phyloP scores from a whole-genome alignment of 2,329 filamentous ascomycete species.

The Colletotrichum tamarilloi region DNA sequence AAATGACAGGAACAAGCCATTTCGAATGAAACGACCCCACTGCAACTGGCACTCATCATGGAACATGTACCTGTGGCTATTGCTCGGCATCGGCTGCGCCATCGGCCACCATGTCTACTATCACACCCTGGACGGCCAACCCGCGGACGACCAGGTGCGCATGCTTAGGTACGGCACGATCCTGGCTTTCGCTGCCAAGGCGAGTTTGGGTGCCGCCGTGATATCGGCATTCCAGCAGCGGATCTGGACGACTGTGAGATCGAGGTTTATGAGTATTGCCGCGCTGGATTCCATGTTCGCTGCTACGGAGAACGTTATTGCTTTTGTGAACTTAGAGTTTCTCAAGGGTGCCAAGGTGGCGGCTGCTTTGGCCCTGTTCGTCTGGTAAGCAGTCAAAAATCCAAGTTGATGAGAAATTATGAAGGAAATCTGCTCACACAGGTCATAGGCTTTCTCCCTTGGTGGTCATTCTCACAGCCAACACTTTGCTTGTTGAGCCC shows the following conservation, averaged over 20 bases:
- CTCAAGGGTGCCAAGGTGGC: slow-evolving; percentile 46
- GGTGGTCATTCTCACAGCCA: slow-evolving; percentile 52
- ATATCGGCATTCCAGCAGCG: slow-evolving; percentile 41
- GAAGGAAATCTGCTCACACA: not conserved
- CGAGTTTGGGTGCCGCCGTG: slow-evolving; percentile 46
- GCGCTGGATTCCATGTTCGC: slow-evolving; percentile 46
- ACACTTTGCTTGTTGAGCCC: slow-evolving; percentile 47
- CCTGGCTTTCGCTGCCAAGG: slow-evolving; percentile 50
- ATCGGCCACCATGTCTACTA: slow-evolving; percentile 51
- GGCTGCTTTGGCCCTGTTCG: slow-evolving; percentile 46
- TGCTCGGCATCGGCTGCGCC: slow-evolving; percentile 46
- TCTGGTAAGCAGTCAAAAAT: slow-evolving; percentile 41
- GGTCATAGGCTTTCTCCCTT: slow-evolving; percentile 44
- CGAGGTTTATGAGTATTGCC: slow-evolving; percentile 34
- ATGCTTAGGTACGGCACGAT: slow-evolving; percentile 50
- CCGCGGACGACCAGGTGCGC: slow-evolving; percentile 45
- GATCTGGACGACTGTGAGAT: slow-evolving; percentile 38
- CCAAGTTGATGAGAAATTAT: too few species aligned
- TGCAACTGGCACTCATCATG: slow-evolving; percentile 48
- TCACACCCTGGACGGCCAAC: slow-evolving; percentile 42
- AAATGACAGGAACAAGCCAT: not conserved
- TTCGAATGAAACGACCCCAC: not conserved
- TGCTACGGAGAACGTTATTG: slow-evolving; percentile 44
- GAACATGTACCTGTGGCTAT: slow-evolving; percentile 48
- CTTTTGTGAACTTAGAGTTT: slow-evolving; percentile 44